A percentile compares a stretch with the other conserved stretches of the same genome.
Evolutionary conservation across 345 rosid species (phyloP).

Genomic region (Linum tenue): DNA sequence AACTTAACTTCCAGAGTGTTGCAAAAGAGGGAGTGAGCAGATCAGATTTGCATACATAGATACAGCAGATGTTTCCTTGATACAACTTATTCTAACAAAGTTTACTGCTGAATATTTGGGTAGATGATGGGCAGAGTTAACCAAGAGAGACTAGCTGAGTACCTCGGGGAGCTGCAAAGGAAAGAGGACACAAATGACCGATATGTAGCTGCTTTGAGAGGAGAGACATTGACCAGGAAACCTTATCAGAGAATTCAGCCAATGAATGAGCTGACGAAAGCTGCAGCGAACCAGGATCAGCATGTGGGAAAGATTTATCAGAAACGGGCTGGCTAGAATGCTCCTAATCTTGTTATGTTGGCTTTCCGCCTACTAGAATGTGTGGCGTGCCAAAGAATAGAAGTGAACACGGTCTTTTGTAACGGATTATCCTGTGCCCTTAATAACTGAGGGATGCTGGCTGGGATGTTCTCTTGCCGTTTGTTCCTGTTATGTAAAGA

Average conservation of each 20-base stretch:
- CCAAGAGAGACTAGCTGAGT: constrained; percentile 79
- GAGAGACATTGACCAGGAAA: constrained; percentile 82
- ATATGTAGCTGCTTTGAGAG: constrained; percentile 77
- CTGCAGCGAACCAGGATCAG: not conserved
- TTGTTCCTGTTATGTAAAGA: not conserved
- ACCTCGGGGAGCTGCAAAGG: constrained; percentile 78
- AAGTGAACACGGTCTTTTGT: not conserved
- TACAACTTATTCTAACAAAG: constrained; percentile 1
- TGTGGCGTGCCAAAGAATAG: not conserved
- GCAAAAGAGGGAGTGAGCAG: not conserved
- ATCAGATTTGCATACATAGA: not conserved
- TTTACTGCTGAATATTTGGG: constrained; percentile 11
- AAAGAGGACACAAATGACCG: constrained; percentile 89
- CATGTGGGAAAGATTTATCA: not conserved
- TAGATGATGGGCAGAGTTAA: constrained; percentile 95
- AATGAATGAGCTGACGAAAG: not conserved
- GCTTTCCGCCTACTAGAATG: not conserved
- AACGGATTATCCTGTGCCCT: not conserved
- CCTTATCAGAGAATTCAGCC: constrained; percentile 31
- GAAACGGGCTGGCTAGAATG: not conserved
- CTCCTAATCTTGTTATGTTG: not conserved
- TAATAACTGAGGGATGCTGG: not conserved
- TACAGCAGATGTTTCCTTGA: not conserved
- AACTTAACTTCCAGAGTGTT: not conserved
- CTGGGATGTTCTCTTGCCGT: not conserved